Percentiles rank a stretch among this genome's conserved stretches.
Evolutionary conservation across 176 grass and related monocot species (phyloP).

Genomic region (Oryza longistaminata): DNA sequence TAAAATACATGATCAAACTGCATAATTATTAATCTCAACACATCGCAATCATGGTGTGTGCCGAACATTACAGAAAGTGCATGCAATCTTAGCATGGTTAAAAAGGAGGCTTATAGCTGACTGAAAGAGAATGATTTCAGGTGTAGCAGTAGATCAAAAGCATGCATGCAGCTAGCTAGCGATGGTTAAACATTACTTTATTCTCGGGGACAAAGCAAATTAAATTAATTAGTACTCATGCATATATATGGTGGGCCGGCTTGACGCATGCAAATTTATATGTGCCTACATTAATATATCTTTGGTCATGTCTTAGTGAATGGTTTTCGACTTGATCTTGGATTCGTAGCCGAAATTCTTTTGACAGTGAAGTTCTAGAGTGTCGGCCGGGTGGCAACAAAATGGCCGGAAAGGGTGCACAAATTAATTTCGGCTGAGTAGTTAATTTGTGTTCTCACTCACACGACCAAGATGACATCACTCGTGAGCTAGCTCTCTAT

Average conservation of each 20-base stretch:
- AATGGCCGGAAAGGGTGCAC: too few relatives aligned
- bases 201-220: background rate
- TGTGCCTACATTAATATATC: background rate
- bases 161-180: background rate
- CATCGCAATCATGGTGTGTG: slow-evolving; percentile 29
- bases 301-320: too few relatives aligned
- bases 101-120: background rate
- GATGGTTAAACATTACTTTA: background rate
- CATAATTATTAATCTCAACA: background rate
- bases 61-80: slow-evolving; percentile 28
- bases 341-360: too few relatives aligned
- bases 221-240: background rate
- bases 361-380: too few relatives aligned
- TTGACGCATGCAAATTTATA: background rate
- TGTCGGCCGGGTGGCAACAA: too few relatives aligned
- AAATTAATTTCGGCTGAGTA: too few relatives aligned
- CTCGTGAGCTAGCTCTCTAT: background rate
- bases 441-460: too few relatives aligned
- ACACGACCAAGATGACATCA: background rate
- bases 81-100: background rate
- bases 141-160: slow-evolving; percentile 20
- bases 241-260: background rate
- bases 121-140: slow-evolving; percentile 15
- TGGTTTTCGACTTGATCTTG: too few relatives aligned
- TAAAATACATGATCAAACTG: background rate